Conservation (phyloP, 176 grass and related monocot genomes). For the Musa itinerans region DNA sequence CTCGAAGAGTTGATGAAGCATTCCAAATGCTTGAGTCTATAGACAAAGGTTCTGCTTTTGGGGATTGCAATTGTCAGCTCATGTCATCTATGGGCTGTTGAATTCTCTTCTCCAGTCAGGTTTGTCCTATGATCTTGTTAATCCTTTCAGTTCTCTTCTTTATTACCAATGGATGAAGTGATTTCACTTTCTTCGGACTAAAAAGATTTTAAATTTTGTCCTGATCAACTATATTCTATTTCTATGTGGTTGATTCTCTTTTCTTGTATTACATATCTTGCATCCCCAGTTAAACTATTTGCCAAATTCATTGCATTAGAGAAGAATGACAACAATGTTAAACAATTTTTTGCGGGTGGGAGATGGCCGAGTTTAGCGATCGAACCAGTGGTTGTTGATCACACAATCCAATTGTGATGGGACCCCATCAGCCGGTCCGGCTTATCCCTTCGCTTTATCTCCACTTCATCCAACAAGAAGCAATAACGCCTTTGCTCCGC, state of each 20-base stretch:
- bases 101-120: constrained; percentile 77
- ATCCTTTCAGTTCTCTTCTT: not conserved
- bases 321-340: not conserved
- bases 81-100: constrained; percentile 75
- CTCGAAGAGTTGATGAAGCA: constrained; percentile 78
- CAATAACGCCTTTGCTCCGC: not conserved
- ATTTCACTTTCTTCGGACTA: too few relatives aligned
- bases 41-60: constrained; percentile 49
- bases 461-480: not conserved
- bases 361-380: constrained; percentile 76
- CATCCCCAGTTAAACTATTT: not conserved
- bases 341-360: constrained; percentile 58
- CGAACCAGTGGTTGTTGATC: too few relatives aligned
- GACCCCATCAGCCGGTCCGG: too few relatives aligned
- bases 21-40: constrained; percentile 76
- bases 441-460: too few relatives aligned
- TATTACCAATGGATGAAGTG: too few relatives aligned
- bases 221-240: not conserved
- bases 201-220: not conserved
- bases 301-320: not conserved
- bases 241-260: not conserved
- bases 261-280: not conserved
- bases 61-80: constrained; percentile 49
- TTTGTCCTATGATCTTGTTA: constrained; percentile 23
- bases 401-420: too few relatives aligned